Percentiles rank a stretch among this genome's conserved stretches.
phyloP scores from a whole-genome alignment of 75 land plant species.

The Cunninghamia lanceolata region DNA sequence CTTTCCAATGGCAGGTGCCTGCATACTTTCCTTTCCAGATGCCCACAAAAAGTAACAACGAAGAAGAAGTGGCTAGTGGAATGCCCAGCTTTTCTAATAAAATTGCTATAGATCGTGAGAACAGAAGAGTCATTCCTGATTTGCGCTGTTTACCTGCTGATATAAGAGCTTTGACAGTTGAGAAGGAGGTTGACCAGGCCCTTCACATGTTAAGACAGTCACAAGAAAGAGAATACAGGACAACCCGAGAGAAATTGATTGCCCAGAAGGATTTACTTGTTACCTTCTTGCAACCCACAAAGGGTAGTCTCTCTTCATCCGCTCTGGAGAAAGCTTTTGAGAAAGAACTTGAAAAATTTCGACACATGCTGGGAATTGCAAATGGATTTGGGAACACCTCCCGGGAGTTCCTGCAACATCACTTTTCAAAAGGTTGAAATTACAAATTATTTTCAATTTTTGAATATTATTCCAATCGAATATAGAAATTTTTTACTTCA shows the following conservation, averaged over 20 bases:
- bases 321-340: background rate
- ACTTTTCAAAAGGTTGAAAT: background rate
- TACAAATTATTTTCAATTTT: background rate
- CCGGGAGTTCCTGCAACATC: background rate
- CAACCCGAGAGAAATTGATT: background rate
- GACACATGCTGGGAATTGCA: background rate
- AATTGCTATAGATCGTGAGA: background rate
- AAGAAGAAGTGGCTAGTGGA: background rate
- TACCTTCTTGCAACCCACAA: background rate
- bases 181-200: background rate
- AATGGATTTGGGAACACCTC: background rate
- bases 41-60: background rate
- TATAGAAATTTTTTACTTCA: background rate
- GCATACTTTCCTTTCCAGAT: background rate
- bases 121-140: background rate
- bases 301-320: background rate
- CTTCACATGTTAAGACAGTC: background rate
- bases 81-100: background rate
- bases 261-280: slow-evolving; percentile 6
- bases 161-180: background rate
- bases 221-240: background rate
- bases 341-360: slow-evolving; percentile 8
- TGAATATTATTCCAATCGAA: background rate
- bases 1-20: slow-evolving; percentile 65
- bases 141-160: background rate